phyloP scores from a whole-genome alignment of 331 rosid species.

The Arachis monticola region DNA sequence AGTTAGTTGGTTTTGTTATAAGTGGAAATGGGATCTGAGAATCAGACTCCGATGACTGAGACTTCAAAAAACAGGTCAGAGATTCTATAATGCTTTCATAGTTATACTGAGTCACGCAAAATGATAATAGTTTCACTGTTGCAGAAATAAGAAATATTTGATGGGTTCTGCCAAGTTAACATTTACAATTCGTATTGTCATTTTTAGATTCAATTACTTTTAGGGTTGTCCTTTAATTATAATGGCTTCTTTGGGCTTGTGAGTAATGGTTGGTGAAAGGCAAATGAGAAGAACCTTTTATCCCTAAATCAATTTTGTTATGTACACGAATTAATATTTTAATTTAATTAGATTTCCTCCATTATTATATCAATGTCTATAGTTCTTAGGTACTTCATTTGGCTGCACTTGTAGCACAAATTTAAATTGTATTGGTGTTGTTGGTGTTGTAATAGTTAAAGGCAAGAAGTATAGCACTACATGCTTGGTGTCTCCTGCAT shows the following conservation, averaged over 20 bases:
- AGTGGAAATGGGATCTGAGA: slow-evolving; percentile 60
- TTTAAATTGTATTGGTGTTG: slow-evolving; percentile 6
- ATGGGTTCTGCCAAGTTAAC: neutral
- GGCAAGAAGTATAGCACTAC: neutral
- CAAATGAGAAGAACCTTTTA: slow-evolving; percentile 26
- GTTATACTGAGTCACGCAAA: neutral
- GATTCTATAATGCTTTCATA: slow-evolving; percentile 11
- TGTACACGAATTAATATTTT: no score
- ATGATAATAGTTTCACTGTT: slow-evolving; percentile 6
- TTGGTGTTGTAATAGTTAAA: neutral
- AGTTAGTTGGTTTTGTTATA: slow-evolving; percentile 36
- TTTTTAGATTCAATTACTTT: slow-evolving; percentile 22
- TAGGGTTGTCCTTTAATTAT: neutral
- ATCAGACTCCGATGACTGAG: slow-evolving; percentile 50
- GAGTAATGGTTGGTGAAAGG: neutral
- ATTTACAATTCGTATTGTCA: slow-evolving; percentile 17
- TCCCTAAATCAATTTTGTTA: neutral
- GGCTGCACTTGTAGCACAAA: slow-evolving; percentile 16
- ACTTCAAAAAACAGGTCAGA: slow-evolving; percentile 58
- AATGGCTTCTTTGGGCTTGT: slow-evolving; percentile 1
- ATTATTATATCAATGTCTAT: slow-evolving; percentile 6
- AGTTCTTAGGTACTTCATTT: neutral
- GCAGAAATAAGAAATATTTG: slow-evolving; percentile 1
- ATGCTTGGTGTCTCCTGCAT: slow-evolving; percentile 27
- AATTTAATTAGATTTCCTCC: slow-evolving; percentile 3